A percentile compares a stretch with the other conserved stretches of the same genome.
Evolutionary conservation across 768 basidiomycete genomes (phyloP).

Genomic region (Chalciporus chontae): DNA sequence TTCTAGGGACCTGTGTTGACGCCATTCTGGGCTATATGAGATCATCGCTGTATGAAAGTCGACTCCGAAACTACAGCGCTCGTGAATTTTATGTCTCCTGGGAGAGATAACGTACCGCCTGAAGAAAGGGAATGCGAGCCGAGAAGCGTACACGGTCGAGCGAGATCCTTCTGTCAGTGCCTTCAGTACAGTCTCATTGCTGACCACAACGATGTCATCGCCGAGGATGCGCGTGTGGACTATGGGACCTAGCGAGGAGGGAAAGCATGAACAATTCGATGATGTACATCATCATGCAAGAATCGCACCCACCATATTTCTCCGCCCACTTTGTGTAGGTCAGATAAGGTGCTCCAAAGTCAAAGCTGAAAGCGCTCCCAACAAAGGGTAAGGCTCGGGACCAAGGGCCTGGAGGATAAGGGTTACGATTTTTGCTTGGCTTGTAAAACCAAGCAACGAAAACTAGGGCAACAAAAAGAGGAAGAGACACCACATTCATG

Average conservation of each 20-base stretch:
- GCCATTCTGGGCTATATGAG: slow-evolving; percentile 1
- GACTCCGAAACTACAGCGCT: background rate
- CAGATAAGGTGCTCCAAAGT: slow-evolving; percentile 1
- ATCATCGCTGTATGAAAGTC: slow-evolving; percentile 7
- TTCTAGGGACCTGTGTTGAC: slow-evolving; percentile 1
- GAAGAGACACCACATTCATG: background rate
- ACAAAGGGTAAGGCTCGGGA: background rate
- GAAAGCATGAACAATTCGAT: background rate
- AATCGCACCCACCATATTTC: background rate
- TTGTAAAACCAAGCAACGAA: background rate
- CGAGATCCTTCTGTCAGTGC: background rate
- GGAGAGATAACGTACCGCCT: background rate
- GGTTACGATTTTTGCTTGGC: background rate
- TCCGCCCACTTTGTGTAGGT: slow-evolving; percentile 1
- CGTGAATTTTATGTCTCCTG: background rate
- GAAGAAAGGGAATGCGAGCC: background rate
- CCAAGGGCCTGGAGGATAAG: slow-evolving; percentile 3
- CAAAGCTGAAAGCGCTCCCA: background rate
- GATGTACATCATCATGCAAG: background rate
- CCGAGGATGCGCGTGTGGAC: slow-evolving; percentile 3
- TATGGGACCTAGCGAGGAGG: background rate
- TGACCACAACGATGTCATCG: background rate
- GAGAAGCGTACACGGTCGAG: slow-evolving; percentile 1
- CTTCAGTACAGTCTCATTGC: background rate
- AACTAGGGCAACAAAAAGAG: background rate